A percentile compares a stretch with the other conserved stretches of the same genome.
phyloP scores from a whole-genome alignment of 2,329 filamentous ascomycete species.

The Ilyonectria mors-panacis region DNA sequence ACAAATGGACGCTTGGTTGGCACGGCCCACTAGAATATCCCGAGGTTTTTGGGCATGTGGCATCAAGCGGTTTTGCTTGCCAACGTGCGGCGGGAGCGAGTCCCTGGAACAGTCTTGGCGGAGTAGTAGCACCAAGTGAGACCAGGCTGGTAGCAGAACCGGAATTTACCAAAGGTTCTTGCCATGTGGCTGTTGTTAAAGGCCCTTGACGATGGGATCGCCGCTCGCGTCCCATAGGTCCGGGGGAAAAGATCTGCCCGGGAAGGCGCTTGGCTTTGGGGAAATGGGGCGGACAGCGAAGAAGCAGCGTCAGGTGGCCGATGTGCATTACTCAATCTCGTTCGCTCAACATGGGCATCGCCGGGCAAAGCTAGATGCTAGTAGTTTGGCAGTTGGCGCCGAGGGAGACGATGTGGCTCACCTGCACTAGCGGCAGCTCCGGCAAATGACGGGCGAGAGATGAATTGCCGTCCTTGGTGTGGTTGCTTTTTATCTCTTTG shows the following conservation, averaged over 20 bases:
- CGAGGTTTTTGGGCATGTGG: background rate
- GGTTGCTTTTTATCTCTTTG: slow-evolving; percentile 13
- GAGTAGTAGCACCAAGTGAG: background rate
- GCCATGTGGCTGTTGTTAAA: slow-evolving; percentile 20
- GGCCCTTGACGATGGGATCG: slow-evolving; percentile 13
- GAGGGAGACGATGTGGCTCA: slow-evolving; percentile 30
- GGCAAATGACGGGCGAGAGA: slow-evolving; percentile 26
- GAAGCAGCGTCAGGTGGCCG: slow-evolving; percentile 10
- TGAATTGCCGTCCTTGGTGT: background rate
- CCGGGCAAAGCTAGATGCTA: slow-evolving; percentile 18
- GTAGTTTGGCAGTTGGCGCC: slow-evolving; percentile 26
- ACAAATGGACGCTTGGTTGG: background rate
- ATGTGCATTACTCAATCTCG: slow-evolving; percentile 22
- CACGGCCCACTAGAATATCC: background rate
- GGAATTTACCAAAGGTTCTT: slow-evolving; percentile 12
- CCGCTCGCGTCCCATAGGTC: background rate
- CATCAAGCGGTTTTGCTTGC: background rate
- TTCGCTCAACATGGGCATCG: slow-evolving; percentile 12
- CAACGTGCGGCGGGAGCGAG: background rate
- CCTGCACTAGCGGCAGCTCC: slow-evolving; percentile 29
- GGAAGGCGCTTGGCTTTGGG: slow-evolving; percentile 6
- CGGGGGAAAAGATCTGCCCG: slow-evolving; percentile 8
- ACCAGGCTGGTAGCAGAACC: background rate
- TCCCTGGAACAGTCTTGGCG: background rate
- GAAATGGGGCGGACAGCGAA: slow-evolving; percentile 6